A percentile compares a stretch with the other conserved stretches of the same genome.
Conservation (phyloP, 2,329 filamentous ascomycete species). For the Teratosphaeria destructans region DNA sequence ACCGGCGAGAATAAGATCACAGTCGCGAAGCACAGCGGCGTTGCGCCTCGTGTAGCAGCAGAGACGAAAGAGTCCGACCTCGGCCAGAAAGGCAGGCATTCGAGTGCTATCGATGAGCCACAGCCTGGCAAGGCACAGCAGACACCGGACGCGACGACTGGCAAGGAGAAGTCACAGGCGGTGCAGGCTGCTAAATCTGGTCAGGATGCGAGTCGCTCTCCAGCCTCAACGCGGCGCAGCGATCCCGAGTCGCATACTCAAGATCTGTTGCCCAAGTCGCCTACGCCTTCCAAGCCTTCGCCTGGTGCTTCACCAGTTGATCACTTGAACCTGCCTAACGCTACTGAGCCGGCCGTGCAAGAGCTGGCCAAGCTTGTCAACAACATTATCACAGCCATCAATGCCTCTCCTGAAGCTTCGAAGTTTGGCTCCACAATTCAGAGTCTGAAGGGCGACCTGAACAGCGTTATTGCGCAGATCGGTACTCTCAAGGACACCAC, state of each 20-base stretch:
- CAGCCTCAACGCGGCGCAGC: background rate
- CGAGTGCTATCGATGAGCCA: slow-evolving; percentile 45
- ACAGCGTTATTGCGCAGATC: slow-evolving; percentile 70
- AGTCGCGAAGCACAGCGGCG: slow-evolving; percentile 75
- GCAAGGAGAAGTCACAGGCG: slow-evolving; percentile 16
- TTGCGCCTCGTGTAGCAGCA: slow-evolving; percentile 68
- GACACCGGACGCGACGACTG: slow-evolving; percentile 7
- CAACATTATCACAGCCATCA: slow-evolving; percentile 87
- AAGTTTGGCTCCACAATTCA: slow-evolving; percentile 69
- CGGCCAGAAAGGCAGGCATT: slow-evolving; percentile 44
- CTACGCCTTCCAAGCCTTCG: slow-evolving; percentile 5
- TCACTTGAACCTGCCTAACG: slow-evolving; percentile 62
- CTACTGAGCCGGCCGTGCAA: slow-evolving; percentile 78
- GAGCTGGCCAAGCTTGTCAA: slow-evolving; percentile 93
- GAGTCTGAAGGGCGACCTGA: slow-evolving; percentile 77
- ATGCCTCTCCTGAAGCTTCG: slow-evolving; percentile 67
- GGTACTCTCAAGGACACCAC: slow-evolving; percentile 58
- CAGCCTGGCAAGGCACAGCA: slow-evolving; percentile 30
- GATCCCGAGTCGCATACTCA: background rate
- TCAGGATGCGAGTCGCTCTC: background rate
- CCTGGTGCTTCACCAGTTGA: slow-evolving; percentile 50
- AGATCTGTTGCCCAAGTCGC: background rate
- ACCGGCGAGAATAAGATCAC: slow-evolving; percentile 59
- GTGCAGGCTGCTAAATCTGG: slow-evolving; percentile 21
- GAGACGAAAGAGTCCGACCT: slow-evolving; percentile 39